phyloP scores from a whole-genome alignment of 2,329 filamentous ascomycete species.

The Microcyclosporella mali region DNA sequence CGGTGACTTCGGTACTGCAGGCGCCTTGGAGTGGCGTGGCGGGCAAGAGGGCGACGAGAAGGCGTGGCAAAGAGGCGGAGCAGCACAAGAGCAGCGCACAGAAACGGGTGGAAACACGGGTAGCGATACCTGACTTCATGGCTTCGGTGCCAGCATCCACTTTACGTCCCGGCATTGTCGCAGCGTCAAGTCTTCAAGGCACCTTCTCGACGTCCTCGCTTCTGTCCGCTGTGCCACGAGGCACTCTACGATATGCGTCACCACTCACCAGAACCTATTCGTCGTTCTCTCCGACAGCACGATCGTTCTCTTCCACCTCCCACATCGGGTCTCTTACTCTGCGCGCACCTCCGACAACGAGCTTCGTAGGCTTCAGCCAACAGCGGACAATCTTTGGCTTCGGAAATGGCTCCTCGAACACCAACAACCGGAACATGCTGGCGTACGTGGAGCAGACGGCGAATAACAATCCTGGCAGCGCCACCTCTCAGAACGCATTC shows the following conservation, averaged over 20 bases:
- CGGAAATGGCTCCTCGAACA: slow-evolving; percentile 23
- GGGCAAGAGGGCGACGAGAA: neutral
- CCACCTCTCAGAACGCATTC: slow-evolving; percentile 84
- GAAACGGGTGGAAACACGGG: neutral
- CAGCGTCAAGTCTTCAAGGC: slow-evolving; percentile 6
- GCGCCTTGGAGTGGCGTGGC: neutral
- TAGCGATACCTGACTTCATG: slow-evolving; percentile 15
- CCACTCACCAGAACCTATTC: slow-evolving; percentile 30
- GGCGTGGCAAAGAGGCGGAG: neutral
- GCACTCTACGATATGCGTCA: slow-evolving; percentile 30
- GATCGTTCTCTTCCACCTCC: slow-evolving; percentile 37
- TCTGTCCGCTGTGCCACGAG: slow-evolving; percentile 26
- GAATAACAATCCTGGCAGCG: slow-evolving; percentile 84
- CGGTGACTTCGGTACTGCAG: neutral
- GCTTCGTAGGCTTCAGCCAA: slow-evolving; percentile 35
- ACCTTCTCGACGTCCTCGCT: slow-evolving; percentile 11
- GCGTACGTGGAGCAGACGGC: slow-evolving; percentile 84
- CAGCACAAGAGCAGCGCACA: neutral
- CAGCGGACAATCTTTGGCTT: slow-evolving; percentile 41
- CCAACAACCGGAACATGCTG: slow-evolving; percentile 55
- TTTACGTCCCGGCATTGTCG: neutral
- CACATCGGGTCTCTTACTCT: slow-evolving; percentile 28
- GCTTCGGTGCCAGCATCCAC: slow-evolving; percentile 12
- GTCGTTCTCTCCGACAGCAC: slow-evolving; percentile 15
- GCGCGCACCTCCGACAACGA: slow-evolving; percentile 12